A percentile compares a stretch with the other conserved stretches of the same genome.
These are phyloP conservation scores for Capsicum baccatum DNA, from an alignment of 257 asterid genomes.

Conservation along the genomic window DNA sequence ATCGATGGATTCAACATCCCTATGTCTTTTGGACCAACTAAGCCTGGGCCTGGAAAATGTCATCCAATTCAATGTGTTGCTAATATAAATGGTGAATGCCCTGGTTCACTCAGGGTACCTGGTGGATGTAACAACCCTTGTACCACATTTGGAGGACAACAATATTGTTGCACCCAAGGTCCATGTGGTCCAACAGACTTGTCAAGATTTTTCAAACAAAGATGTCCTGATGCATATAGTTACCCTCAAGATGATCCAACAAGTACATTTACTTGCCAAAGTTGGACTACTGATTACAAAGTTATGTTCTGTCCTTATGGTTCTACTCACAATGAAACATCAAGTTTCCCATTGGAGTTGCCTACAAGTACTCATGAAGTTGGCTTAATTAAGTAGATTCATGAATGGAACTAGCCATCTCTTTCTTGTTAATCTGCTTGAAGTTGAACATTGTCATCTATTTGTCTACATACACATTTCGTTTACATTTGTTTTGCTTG, in stretches of 20 bases:
- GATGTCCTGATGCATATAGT: constrained; percentile 57
- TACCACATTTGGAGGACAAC: constrained; percentile 38
- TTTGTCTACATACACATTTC: not conserved
- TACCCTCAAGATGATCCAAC: constrained; percentile 48
- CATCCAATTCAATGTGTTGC: constrained; percentile 43
- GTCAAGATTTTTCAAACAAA: constrained; percentile 51
- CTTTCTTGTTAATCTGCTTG: not conserved
- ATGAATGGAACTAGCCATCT: not conserved
- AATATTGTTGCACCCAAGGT: constrained; percentile 50
- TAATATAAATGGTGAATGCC: constrained; percentile 55
- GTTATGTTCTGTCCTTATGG: constrained; percentile 47
- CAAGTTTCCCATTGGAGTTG: constrained; percentile 16
- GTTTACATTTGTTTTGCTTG: not conserved
- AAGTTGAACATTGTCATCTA: not conserved
- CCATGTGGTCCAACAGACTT: constrained; percentile 42
- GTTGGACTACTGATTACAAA: constrained; percentile 36
- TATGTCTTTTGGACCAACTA: constrained; percentile 48
- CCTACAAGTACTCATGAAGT: not conserved
- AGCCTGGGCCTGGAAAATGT: constrained; percentile 32
- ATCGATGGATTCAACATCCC: constrained; percentile 70
- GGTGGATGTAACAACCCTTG: constrained; percentile 62
- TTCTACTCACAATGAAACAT: not conserved
- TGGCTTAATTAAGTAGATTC: not conserved
- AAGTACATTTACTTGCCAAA: constrained; percentile 36
- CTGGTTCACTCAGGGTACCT: constrained; percentile 36